phyloP scores from a whole-genome alignment of 768 basidiomycete genomes.

The Pisolithus sp. region DNA sequence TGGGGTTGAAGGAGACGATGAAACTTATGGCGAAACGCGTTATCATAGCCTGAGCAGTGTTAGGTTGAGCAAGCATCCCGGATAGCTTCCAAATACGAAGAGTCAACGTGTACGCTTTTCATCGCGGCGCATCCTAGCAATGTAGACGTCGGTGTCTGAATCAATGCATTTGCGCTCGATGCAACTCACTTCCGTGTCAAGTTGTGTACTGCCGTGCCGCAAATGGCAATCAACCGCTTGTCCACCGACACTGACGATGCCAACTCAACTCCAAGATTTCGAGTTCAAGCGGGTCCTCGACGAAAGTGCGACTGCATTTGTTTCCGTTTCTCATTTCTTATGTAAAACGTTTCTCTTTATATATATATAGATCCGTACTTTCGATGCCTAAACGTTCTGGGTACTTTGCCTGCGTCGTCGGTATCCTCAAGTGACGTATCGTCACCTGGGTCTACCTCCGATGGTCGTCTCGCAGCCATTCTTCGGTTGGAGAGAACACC shows the following conservation, averaged over 20 bases:
- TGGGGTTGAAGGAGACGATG: too few relatives aligned
- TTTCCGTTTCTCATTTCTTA: neutral
- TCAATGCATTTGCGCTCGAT: too few relatives aligned
- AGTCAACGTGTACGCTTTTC: too few relatives aligned
- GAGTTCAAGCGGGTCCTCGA: constrained; percentile 49
- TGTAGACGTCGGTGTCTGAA: too few relatives aligned
- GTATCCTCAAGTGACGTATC: constrained; percentile 1
- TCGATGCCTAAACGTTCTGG: constrained; percentile 61
- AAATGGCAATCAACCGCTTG: too few relatives aligned
- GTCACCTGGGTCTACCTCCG: constrained; percentile 10
- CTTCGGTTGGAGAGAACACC: constrained; percentile 76
- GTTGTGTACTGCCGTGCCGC: too few relatives aligned
- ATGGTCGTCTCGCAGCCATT: constrained; percentile 46
- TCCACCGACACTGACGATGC: neutral
- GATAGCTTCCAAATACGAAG: too few relatives aligned
- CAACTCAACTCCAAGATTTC: constrained; percentile 39
- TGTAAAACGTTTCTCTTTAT: neutral
- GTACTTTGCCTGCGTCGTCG: constrained; percentile 41
- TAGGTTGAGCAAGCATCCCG: too few relatives aligned
- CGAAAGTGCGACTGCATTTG: constrained; percentile 31
- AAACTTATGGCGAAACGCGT: too few relatives aligned
- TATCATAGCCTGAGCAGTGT: too few relatives aligned
- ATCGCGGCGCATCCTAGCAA: too few relatives aligned
- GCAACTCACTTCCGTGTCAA: too few relatives aligned
- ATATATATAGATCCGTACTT: constrained; percentile 52